phyloP scores from a whole-genome alignment of 495 filamentous ascomycete species.

The Lophiotrema nucula region DNA sequence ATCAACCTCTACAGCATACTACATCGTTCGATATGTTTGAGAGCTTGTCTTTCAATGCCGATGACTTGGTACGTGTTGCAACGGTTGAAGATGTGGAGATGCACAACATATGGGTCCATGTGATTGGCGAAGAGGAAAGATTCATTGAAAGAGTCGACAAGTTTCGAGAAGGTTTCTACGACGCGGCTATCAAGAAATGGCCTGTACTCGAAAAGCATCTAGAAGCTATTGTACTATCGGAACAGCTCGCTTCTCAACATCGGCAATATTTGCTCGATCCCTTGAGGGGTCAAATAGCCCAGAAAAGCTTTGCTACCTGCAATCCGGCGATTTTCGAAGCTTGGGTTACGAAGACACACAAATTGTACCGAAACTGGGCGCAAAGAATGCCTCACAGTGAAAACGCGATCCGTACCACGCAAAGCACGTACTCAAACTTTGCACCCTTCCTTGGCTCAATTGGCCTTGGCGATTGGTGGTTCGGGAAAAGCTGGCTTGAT shows the following conservation, averaged over 20 bases:
- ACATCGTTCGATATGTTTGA: constrained; percentile 12
- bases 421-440: constrained; percentile 7
- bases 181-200: constrained; percentile 7
- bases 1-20: not conserved
- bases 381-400: constrained; percentile 15
- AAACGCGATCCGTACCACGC: constrained; percentile 9
- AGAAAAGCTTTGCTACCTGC: constrained; percentile 1
- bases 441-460: not conserved
- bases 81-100: constrained; percentile 7
- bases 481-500: constrained; percentile 17
- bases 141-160: constrained; percentile 13
- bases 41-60: not conserved
- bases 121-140: constrained; percentile 4
- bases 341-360: constrained; percentile 13
- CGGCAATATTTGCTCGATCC: constrained; percentile 5
- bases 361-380: constrained; percentile 2
- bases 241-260: constrained; percentile 8
- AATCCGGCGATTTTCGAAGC: constrained; percentile 4
- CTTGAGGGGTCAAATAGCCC: not conserved
- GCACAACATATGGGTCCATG: constrained; percentile 4
- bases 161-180: constrained; percentile 11
- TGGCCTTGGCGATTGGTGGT: constrained; percentile 2
- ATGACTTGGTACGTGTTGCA: constrained; percentile 1
- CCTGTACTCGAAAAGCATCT: constrained; percentile 16
- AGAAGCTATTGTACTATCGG: not conserved